Evolutionary conservation across 208 protist genomes (phyloP).

Genomic region (Balamuthia mandrillaris): DNA sequence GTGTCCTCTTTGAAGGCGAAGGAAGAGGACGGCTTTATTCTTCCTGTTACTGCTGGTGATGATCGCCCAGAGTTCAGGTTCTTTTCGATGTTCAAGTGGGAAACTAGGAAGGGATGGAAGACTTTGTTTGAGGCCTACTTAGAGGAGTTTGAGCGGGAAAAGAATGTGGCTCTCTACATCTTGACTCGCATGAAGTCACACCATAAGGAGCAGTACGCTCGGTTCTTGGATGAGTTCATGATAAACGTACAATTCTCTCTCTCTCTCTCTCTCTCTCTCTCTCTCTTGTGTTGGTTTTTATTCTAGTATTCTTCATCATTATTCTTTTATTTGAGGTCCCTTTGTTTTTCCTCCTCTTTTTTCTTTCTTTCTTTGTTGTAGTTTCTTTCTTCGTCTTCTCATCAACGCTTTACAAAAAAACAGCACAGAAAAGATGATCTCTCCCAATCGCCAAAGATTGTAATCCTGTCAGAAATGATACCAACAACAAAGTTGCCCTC

Average conservation of each 20-base stretch:
- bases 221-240: not conserved
- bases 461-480: not conserved
- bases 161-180: constrained; percentile 44
- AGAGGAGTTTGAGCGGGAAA: constrained; percentile 23
- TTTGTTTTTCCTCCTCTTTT: too few relatives aligned
- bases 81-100: constrained; percentile 58
- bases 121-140: constrained; percentile 45
- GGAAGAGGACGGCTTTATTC: constrained; percentile 5
- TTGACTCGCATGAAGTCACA: not conserved
- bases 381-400: not conserved
- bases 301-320: too few relatives aligned
- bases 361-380: not conserved
- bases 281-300: too few relatives aligned
- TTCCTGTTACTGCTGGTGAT: too few relatives aligned
- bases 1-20: not conserved
- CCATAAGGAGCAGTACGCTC: not conserved
- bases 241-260: not conserved
- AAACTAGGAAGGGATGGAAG: constrained; percentile 59
- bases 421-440: not conserved
- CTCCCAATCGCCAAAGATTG: not conserved
- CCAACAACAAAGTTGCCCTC: constrained; percentile 30
- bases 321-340: too few relatives aligned
- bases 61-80: too few relatives aligned
- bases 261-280: not conserved
- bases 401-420: not conserved